Percentiles rank a stretch among this genome's conserved stretches.
phyloP scores from a whole-genome alignment of 306 rosid genomes.

The Cucurbita moschata region DNA sequence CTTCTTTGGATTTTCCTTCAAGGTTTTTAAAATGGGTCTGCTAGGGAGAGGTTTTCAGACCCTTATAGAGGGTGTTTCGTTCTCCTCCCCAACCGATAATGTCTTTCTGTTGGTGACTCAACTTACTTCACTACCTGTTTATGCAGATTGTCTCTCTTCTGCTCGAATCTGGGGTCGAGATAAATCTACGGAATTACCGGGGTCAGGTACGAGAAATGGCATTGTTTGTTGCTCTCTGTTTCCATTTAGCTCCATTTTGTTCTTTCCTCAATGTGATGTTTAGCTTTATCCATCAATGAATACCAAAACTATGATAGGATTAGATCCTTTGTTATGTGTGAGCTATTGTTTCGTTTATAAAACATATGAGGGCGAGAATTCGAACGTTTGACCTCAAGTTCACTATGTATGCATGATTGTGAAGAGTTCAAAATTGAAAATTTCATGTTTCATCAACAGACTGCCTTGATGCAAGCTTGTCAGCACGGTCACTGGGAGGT shows the following conservation, averaged over 20 bases:
- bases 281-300: neutral
- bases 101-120: neutral
- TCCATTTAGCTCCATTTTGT: neutral
- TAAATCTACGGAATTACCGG: constrained; percentile 85
- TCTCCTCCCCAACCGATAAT: neutral
- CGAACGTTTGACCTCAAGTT: neutral
- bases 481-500: constrained; percentile 99
- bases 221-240: neutral
- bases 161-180: constrained; percentile 90
- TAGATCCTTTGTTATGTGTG: neutral
- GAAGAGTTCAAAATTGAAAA: neutral
- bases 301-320: neutral
- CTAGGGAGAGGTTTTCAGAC: too few species aligned
- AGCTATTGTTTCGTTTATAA: neutral
- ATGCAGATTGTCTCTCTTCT: constrained; percentile 73
- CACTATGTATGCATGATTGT: neutral
- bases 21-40: too few species aligned
- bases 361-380: neutral
- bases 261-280: neutral
- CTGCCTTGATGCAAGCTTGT: constrained; percentile 99
- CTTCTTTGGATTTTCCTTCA: too few species aligned
- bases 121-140: neutral
- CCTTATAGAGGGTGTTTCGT: too few species aligned
- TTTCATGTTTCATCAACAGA: constrained; percentile 25
- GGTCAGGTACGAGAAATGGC: constrained; percentile 53